phyloP scores from a whole-genome alignment of 495 filamentous ascomycete genomes.

The Platismatia glauca region DNA sequence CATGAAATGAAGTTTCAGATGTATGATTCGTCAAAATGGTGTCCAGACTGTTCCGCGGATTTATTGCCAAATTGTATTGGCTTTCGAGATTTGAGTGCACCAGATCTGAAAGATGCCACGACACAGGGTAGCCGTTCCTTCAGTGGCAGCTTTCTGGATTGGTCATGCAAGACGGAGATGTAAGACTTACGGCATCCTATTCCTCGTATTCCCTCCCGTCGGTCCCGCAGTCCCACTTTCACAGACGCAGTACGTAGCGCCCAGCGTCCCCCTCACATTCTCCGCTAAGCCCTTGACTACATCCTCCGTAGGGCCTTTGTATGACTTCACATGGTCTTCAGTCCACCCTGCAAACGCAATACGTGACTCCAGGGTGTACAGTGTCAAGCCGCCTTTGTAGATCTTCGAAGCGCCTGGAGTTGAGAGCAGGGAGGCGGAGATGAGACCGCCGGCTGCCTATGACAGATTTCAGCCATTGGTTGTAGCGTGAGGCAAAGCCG shows the following conservation, averaged over 20 bases:
- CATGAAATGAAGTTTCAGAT: neutral
- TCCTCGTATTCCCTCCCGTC: constrained; percentile 46
- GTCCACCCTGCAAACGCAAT: constrained; percentile 55
- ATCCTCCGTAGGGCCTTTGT: constrained; percentile 48
- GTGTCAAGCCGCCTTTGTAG: constrained; percentile 52
- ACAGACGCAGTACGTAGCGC: constrained; percentile 46
- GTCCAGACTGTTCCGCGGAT: neutral
- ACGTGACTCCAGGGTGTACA: constrained; percentile 54
- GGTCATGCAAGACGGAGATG: neutral
- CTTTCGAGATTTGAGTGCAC: neutral
- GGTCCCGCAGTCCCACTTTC: constrained; percentile 59
- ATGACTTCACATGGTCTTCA: constrained; percentile 37
- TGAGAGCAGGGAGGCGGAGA: constrained; percentile 46
- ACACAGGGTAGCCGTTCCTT: neutral
- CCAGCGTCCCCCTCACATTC: constrained; percentile 42
- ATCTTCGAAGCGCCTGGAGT: constrained; percentile 46
- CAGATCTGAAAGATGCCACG: neutral
- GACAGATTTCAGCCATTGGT: constrained; percentile 1
- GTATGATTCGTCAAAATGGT: neutral
- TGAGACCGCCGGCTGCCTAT: constrained; percentile 53
- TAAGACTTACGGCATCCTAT: constrained; percentile 44
- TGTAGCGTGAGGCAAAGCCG: neutral
- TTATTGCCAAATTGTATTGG: neutral
- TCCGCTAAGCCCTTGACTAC: constrained; percentile 46
- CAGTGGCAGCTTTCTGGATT: neutral